Evolutionary conservation across 2,329 filamentous ascomycete genomes (phyloP), one percentile per base, ranked within the genome.

Genomic region (Colletotrichum destructivum): DNA sequence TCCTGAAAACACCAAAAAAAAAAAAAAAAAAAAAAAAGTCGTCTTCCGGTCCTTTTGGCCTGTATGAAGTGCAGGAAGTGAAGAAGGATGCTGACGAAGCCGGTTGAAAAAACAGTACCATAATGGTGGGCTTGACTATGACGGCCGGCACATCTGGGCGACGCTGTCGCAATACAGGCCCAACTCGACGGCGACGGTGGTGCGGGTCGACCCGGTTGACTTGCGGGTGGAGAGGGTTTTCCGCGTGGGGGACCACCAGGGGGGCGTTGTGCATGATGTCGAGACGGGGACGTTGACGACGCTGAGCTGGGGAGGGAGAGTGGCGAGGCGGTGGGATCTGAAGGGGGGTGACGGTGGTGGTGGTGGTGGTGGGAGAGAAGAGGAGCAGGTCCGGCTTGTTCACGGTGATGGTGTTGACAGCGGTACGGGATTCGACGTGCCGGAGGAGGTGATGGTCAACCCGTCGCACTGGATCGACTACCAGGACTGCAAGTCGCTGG

Each of bases 401-500:
- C 1, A 80, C 80, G 72, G 66, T 18, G 68, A 12, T 15, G n/a
- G 21, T 7, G 21, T 12, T 6, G 21, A 12, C 11, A 5, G 21
- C 3, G n/a, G n/a, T 6, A n/a, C 15, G 9, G 55, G 7, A 40
- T 79, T 80, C 62, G 76, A 76, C 1, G 42, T 65, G 2, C 79
- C 80, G 0, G 49, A 72, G 35, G 69, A 59, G 7, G 72, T 74
- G 16, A 74, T 76, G 8, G 70, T 74, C 8, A 86, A 87, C 61
- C 84, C 84, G 0, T 82, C 78, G 46, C 81, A 84, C 74, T 87
- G 82, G 75, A 76, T 84, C 66, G 86, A 87, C 71, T 87, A 87
- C 74, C 85, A 88, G 76, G 86, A 87, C 79, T 87, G 85, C 78
- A 87, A 87, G 74, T 87, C 83, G 76, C 78, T 87, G 0, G 86